A percentile compares a stretch with the other conserved stretches of the same genome.
Conservation (phyloP, 2,329 filamentous ascomycete species). For the Ophiocordyceps camponoti-rufipedis region DNA sequence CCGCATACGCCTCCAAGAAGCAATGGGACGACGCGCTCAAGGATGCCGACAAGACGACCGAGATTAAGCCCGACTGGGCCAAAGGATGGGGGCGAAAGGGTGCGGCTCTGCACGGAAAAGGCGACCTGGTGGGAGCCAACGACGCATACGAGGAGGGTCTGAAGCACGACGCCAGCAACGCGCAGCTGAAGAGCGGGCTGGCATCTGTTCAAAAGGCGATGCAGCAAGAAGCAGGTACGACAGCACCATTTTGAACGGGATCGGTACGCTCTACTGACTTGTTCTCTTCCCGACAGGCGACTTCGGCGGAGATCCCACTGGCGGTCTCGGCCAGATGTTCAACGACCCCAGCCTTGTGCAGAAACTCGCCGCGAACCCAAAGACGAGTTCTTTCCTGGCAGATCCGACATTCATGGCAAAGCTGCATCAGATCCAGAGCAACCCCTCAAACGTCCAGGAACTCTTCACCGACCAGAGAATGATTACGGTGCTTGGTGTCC, state of each 20-base stretch:
- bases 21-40: constrained; percentile 70
- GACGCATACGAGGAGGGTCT: constrained; percentile 92
- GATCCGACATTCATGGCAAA: constrained; percentile 84
- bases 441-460: constrained; percentile 61
- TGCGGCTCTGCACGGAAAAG: constrained; percentile 70
- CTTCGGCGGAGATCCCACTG: constrained; percentile 39
- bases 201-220: constrained; percentile 77
- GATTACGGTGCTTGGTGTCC: constrained; percentile 80
- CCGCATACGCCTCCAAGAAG: constrained; percentile 70
- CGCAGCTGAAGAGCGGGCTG: constrained; percentile 78
- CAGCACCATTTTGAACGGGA: not conserved
- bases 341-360: constrained; percentile 76
- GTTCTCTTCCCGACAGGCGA: constrained; percentile 4
- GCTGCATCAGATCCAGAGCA: constrained; percentile 61
- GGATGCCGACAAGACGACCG: constrained; percentile 83
- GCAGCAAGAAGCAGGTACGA: constrained; percentile 31
- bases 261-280: not conserved
- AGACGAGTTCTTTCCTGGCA: constrained; percentile 65
- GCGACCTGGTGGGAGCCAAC: constrained; percentile 67
- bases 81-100: constrained; percentile 95
- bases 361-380: constrained; percentile 87
- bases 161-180: constrained; percentile 80
- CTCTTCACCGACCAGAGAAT: constrained; percentile 82
- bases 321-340: constrained; percentile 81
- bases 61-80: constrained; percentile 94